Evolutionary conservation across 495 filamentous ascomycete species (phyloP), one percentile per base, ranked within the genome.

Genomic region (Neurospora sp.): DNA sequence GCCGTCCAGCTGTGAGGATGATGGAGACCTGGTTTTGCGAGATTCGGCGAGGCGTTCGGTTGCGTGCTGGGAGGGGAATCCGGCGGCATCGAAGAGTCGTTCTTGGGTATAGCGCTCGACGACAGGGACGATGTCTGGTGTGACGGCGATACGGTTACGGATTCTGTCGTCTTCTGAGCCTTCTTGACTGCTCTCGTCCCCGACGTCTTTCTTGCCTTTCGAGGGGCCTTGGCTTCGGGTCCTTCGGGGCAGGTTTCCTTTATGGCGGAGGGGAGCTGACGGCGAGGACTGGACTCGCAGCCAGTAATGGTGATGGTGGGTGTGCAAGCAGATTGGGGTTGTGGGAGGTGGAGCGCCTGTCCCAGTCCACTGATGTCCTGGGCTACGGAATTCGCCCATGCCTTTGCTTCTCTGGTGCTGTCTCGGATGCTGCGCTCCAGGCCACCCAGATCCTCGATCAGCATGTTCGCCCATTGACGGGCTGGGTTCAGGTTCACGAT

Each of bases 291-390:
- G 76, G 16, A 74, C 72, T 41, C 82, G 83, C 39, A 86, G 76
- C 86, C 85, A 88, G 81, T 87, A 88, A 79, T 88, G 86, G 75
- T 88, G 86, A 73, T 88, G 85, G 72, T 88, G 86, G 76, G 83
- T 87, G 78, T 87, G 86, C 69, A 86, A 74, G 77, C 85, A 86
- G 75, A 85, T 76, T 70, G 78, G 78, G 39, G 41, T 73, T 12
- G 77, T 46, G 20, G 42, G 18, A 44, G 16, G 31, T 35, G 27
- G 31, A 66, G 54, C 42, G 16, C 62, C 70, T 31, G 38, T 18
- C 23, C 69, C 71, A 31, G 40, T 16, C 69, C 69, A 42, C 46
- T 35, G 35, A 6, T 38, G 69, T 66, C 71, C 71, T 76, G 40
- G 18, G 39, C 41, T 27, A 71, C 8, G 69, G 70, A 69, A 39